Percentiles rank a stretch among this genome's conserved stretches.
These are phyloP conservation scores for Helotiales sp. DNA, from an alignment of 2,329 filamentous ascomycete species.

Conservation along the genomic window DNA sequence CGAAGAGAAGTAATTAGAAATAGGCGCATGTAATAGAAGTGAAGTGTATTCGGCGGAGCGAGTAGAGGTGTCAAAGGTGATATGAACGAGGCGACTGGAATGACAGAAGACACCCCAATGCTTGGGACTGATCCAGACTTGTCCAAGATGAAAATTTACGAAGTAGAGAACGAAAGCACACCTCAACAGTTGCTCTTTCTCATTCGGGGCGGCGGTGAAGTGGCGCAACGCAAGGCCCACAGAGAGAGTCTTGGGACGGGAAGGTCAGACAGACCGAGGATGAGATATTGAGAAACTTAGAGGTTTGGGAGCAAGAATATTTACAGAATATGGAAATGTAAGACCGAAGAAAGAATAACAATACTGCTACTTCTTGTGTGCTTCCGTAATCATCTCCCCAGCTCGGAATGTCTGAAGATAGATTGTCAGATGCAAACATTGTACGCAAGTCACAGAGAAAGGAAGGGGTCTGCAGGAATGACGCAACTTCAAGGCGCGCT, in stretches of 20 bases:
- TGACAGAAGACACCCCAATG: not conserved
- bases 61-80: not conserved
- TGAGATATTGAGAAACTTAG: not conserved
- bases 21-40: not conserved
- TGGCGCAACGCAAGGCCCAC: not conserved
- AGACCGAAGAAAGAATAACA: not conserved
- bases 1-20: conserved; percentile 6
- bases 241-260: not conserved
- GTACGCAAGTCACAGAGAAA: not conserved
- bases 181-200: not conserved
- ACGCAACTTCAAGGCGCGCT: not conserved
- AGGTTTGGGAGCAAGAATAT: not conserved
- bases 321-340: not conserved
- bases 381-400: not conserved
- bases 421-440: not conserved
- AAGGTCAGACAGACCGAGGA: not conserved
- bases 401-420: not conserved
- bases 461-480: not conserved
- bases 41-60: not conserved
- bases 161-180: not conserved
- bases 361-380: not conserved
- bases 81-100: conserved; percentile 1
- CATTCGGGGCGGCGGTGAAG: not conserved
- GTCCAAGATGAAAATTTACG: not conserved
- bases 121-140: not conserved